Evolutionary conservation across 768 basidiomycete species (phyloP).

Genomic region (Epithele typhae): DNA sequence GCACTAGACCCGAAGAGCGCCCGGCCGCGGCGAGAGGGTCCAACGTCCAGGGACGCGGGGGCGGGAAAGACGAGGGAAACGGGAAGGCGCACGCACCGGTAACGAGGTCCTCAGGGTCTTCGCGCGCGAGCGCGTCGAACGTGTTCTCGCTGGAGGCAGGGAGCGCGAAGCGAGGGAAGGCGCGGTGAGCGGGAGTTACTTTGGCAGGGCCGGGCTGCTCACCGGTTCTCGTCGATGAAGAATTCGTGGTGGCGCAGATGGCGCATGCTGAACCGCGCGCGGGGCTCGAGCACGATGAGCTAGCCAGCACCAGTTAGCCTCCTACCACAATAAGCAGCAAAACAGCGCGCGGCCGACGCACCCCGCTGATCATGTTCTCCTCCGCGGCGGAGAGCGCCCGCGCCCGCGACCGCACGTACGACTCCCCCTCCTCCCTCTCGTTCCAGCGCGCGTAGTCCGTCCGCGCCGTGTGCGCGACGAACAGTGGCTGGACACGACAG

Average conservation of each 20-base stretch:
- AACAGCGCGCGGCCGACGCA: slow-evolving; percentile 2
- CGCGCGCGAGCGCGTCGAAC: slow-evolving; percentile 9
- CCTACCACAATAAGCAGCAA: neutral
- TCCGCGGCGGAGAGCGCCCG: slow-evolving; percentile 8
- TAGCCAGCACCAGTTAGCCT: slow-evolving; percentile 1
- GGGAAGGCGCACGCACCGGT: slow-evolving; percentile 10
- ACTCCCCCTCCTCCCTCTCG: slow-evolving; percentile 5
- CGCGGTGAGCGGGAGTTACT: too few species aligned
- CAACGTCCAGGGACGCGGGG: too few species aligned
- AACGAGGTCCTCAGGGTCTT: slow-evolving; percentile 7
- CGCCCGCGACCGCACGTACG: slow-evolving; percentile 9
- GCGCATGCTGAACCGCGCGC: slow-evolving; percentile 9
- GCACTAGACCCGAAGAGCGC: too few species aligned
- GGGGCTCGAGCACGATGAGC: slow-evolving; percentile 12
- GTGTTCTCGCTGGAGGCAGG: slow-evolving; percentile 12
- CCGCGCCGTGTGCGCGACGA: slow-evolving; percentile 3
- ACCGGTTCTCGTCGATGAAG: slow-evolving; percentile 20
- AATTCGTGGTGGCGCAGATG: slow-evolving; percentile 15
- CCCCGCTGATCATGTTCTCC: slow-evolving; percentile 16
- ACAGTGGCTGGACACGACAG: slow-evolving; percentile 10
- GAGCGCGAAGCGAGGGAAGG: neutral
- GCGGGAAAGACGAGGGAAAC: too few species aligned
- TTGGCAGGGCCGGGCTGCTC: neutral
- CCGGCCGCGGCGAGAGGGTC: too few species aligned
- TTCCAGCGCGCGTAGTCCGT: slow-evolving; percentile 16